A percentile compares a stretch with the other conserved stretches of the same genome.
These are phyloP conservation scores for Glomus cerebriforme DNA, from an alignment of 192 early-diverging fungal species.

Conservation along the genomic window DNA sequence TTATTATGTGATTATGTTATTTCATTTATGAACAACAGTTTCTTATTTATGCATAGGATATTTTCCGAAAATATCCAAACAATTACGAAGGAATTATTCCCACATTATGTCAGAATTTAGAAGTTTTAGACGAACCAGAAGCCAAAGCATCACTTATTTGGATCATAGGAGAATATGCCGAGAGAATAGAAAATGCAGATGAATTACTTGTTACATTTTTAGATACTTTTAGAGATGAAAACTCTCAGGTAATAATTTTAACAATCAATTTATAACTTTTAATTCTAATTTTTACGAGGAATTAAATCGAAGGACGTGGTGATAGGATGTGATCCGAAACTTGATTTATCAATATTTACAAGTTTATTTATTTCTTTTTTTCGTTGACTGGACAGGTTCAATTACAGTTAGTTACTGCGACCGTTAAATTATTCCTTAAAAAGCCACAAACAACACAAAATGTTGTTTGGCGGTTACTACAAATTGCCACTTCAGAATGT, in stretches of 20 bases:
- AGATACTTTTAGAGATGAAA: conserved; percentile 89
- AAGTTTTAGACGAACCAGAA: conserved; percentile 87
- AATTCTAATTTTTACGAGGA: neutral
- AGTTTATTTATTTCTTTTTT: conserved; percentile 16
- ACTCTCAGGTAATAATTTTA: conserved; percentile 51
- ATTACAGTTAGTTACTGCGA: conserved; percentile 85
- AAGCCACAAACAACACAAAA: conserved; percentile 82
- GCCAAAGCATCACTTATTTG: conserved; percentile 91
- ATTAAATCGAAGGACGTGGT: neutral
- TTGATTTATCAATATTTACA: neutral
- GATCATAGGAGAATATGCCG: conserved; percentile 97
- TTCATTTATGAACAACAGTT: neutral
- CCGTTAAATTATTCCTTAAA: conserved; percentile 95
- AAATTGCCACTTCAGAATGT: conserved; percentile 83
- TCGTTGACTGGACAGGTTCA: conserved; percentile 67
- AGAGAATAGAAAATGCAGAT: conserved; percentile 80
- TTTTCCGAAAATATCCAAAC: conserved; percentile 93
- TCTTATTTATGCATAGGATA: conserved; percentile 56
- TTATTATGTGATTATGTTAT: too few relatives aligned
- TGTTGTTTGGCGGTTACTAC: conserved; percentile 84
- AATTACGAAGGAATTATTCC: conserved; percentile 84
- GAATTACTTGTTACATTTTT: conserved; percentile 77
- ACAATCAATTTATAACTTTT: neutral
- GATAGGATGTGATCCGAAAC: neutral
- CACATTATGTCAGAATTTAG: conserved; percentile 87